phyloP scores from a whole-genome alignment of 2,329 filamentous ascomycete genomes.

The Sclerotinia trifoliorum region DNA sequence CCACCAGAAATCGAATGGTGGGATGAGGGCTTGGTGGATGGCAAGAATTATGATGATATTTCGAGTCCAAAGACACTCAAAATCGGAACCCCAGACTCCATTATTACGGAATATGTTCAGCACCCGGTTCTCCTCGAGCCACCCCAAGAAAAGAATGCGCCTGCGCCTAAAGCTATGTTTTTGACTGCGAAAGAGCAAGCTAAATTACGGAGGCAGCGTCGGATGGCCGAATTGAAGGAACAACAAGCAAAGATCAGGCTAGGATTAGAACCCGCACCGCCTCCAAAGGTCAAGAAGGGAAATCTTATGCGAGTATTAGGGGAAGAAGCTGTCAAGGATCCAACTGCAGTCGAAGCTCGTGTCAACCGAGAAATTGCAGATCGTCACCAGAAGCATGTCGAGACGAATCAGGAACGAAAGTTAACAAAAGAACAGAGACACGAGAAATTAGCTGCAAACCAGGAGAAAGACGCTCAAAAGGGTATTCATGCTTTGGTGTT shows the following conservation, averaged over 20 bases:
- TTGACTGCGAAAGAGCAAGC: conserved; percentile 88
- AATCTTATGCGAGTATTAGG: conserved; percentile 97
- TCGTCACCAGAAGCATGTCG: conserved; percentile 73
- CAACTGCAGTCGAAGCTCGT: conserved; percentile 91
- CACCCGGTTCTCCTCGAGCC: conserved; percentile 89
- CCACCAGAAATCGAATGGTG: conserved; percentile 96
- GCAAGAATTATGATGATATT: conserved; percentile 70
- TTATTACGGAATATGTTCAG: conserved; percentile 88
- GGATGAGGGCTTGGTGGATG: conserved; percentile 84
- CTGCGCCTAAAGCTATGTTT: conserved; percentile 83
- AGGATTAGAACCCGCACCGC: conserved; percentile 83
- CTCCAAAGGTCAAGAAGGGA: conserved; percentile 94
- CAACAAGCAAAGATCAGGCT: conserved; percentile 93
- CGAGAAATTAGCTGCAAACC: conserved; percentile 79
- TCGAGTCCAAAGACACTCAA: conserved; percentile 66
- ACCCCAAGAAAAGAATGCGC: conserved; percentile 80
- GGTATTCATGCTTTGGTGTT: conserved; percentile 86
- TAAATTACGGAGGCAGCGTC: conserved; percentile 83
- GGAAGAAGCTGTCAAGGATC: conserved; percentile 84
- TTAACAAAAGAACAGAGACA: conserved; percentile 83
- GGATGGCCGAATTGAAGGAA: conserved; percentile 92
- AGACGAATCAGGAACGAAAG: conserved; percentile 79
- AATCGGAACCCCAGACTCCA: conserved; percentile 73
- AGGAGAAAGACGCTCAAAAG: conserved; percentile 83
- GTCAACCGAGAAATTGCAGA: conserved; percentile 93